Evolutionary conservation across 805 yeast species (phyloP), one percentile per base, ranked within the genome.

Genomic region (Zygoascus ofunaensis): DNA sequence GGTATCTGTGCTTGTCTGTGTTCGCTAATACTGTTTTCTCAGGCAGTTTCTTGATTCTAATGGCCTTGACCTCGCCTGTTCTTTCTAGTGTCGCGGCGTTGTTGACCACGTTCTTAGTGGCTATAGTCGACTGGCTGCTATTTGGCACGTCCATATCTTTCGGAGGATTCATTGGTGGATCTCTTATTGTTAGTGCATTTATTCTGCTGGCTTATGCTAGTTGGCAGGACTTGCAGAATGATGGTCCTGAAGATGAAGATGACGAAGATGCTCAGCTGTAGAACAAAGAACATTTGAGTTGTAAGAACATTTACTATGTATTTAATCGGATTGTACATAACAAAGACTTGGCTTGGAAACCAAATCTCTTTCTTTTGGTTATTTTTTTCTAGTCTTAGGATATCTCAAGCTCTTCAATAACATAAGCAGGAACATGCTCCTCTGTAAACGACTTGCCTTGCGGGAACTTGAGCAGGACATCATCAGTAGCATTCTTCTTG

Each of bases 41-140:
- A 32, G 80, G 82, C 5, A 69, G 82, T 26, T 86, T 87, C 53
- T 68, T 86, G 47, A 73, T 87, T 2, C 65, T 86, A 50, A 83
- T 86, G 83, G 80, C 94, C 0, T 70, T 86, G 45, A 86, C 95
- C 0, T 79, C 84, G 3, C 95, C 95, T 0, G 94, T 87, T 1
- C 66, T 87, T 36, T 82, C 92, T 1, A 61, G 69, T n/a, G 77
- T 74, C 5, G 71, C 81, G 28, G 75, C 87, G 0, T 65, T 86
- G 46, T 70, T 86, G 40, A 84, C 95, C 0, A 87, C 87, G 18
- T 72, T 86, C 49, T 60, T 86, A 43, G 92, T 87, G 37, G 94
- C 95, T 0, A 41, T 83, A 1, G 78, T 78, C 18, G 95, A 86
- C 57, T 83, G 82, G 80, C 43, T 72, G 0, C 53, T 82, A 7